Evolutionary conservation across 2,329 filamentous ascomycete species (phyloP).

Genomic region (Pestalotiopsis sp.): DNA sequence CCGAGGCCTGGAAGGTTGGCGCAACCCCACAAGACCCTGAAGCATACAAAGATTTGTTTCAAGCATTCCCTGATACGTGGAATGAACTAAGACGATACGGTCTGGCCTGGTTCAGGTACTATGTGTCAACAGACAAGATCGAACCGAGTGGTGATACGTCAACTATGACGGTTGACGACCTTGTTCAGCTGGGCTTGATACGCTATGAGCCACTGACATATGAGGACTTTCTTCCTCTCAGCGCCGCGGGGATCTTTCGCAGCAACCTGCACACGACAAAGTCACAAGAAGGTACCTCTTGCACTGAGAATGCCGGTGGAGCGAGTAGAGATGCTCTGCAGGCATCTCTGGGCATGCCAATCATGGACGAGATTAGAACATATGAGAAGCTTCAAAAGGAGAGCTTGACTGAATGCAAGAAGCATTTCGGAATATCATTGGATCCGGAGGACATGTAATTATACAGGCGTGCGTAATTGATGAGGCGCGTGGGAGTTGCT

Average conservation of each 20-base stretch:
- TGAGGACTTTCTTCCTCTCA: slow-evolving; percentile 9
- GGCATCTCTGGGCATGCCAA: background rate
- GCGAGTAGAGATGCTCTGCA: background rate
- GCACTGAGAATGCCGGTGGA: no score
- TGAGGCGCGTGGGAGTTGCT: background rate
- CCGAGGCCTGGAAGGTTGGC: slow-evolving; percentile 6
- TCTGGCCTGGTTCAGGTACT: slow-evolving; percentile 7
- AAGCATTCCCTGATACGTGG: slow-evolving; percentile 4
- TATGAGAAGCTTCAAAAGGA: slow-evolving; percentile 1
- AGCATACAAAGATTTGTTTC: slow-evolving; percentile 4
- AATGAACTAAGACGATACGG: background rate
- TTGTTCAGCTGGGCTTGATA: background rate
- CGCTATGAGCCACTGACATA: slow-evolving; percentile 8
- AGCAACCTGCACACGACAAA: background rate
- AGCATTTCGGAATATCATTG: background rate
- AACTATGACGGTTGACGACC: background rate
- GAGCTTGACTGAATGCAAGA: background rate
- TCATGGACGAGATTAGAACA: background rate
- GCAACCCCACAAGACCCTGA: slow-evolving; percentile 6
- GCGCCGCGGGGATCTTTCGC: slow-evolving; percentile 7
- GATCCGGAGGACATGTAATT: background rate
- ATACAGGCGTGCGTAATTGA: background rate
- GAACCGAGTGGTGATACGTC: background rate
- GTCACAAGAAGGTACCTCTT: background rate
- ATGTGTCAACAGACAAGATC: background rate